Evolutionary conservation across 495 filamentous ascomycete genomes (phyloP).

Genomic region (Articulospora tetracladia): DNA sequence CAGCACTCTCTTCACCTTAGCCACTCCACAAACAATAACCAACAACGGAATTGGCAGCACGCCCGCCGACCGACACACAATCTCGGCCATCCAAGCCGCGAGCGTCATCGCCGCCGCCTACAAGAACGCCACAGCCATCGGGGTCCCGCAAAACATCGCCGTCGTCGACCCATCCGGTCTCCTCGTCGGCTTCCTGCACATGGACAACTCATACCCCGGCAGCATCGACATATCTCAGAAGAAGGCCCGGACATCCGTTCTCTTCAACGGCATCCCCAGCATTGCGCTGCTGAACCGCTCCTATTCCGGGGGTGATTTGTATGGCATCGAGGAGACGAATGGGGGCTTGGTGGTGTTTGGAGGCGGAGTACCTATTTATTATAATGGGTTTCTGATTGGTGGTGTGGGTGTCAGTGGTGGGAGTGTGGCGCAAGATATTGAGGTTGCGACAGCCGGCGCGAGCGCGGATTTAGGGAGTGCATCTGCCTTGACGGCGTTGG

Average conservation of each 20-base stretch:
- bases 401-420: constrained; percentile 3
- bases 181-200: not conserved
- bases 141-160: not conserved
- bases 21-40: not conserved
- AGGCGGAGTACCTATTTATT: not conserved
- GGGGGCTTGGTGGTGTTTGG: not conserved
- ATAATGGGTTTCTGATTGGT: constrained; percentile 2
- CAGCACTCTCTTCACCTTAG: not conserved
- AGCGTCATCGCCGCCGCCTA: not conserved
- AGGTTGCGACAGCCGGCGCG: not conserved
- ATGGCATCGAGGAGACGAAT: constrained; percentile 1
- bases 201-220: not conserved
- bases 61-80: not conserved
- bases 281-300: not conserved
- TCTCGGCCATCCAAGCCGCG: not conserved
- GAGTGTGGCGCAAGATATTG: not conserved
- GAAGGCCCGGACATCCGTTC: not conserved
- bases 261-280: constrained; percentile 1
- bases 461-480: not conserved
- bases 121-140: not conserved
- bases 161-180: constrained; percentile 1
- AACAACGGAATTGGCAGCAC: constrained; percentile 1
- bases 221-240: constrained; percentile 1
- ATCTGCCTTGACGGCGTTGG: not conserved
- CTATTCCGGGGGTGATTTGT: not conserved